Base-by-base conservation (phyloP, 2,329 filamentous ascomycete genomes). In the Blastomyces parvus region DNA sequence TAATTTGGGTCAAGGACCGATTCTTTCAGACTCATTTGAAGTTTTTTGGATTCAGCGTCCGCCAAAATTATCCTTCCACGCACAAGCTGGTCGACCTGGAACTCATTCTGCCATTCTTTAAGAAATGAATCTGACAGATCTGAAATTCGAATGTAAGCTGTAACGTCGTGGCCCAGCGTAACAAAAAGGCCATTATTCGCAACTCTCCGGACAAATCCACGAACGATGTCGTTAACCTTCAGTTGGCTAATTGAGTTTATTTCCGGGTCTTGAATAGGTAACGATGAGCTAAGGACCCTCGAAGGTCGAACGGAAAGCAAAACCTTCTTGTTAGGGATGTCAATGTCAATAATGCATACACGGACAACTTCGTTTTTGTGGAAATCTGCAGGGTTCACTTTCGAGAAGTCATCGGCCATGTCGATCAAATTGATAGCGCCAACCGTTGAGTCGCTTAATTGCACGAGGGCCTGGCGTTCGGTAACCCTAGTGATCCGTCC, bases 81-180 rank as follows among this genome's bases (percentile, higher is more conserved):
- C 62, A 99, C 91, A 6, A 99, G 82, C 76, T 97, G 91, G 70
- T 96, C 91, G 58, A 93, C 79, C 70, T 94, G 87, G 77, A 93
- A 97, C 55, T 87, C 81, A 44, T 89, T 85, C 78, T 96, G 95
- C 94, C 94, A 99, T 65, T 97, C 90, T 76, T 97, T 97, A 70
- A 99, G 79, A 74, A 87, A 99, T 8, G 85, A 84, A 73, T 99
- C 94, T 0, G 92, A 96, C 17, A 99, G 82, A 73, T 97, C 92
- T 11, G 88, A 85, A 61, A 97, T 88, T 68, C 90, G 88, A 58
- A 96, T 89, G 70, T 92, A 88, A 0, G 87, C 92, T 59, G 89
- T 89, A 22, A 96, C 82, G 66, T 88, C 86, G 22, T 90, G 89
- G 53, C 92, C 91, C 2, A 99, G 81, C 33, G 87, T 83, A 57